Conservation (phyloP, 768 basidiomycete species). For the Austroboletus eburneus region DNA sequence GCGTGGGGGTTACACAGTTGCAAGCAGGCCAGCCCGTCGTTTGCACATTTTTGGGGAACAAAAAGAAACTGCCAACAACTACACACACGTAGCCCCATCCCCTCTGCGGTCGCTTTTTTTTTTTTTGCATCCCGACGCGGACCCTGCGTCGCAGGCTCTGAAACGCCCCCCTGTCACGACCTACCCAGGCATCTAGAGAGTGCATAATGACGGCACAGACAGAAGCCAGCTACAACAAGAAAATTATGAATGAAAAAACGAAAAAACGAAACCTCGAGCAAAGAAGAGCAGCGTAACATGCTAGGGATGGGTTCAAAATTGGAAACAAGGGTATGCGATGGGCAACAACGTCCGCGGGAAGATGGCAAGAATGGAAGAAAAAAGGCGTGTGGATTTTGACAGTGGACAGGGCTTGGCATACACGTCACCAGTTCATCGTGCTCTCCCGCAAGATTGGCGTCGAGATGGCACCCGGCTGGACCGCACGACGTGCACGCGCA, state of each 20-base stretch:
- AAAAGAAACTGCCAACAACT: not conserved
- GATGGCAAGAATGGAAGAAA: not conserved
- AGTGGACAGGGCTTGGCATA: not conserved
- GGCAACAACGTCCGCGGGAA: constrained; percentile 7
- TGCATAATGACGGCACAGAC: constrained; percentile 25
- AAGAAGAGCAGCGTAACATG: not conserved
- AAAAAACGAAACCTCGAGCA: not conserved
- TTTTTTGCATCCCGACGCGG: no score
- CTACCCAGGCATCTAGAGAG: constrained; percentile 19
- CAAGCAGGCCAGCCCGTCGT: constrained; percentile 27
- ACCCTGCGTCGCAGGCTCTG: no score
- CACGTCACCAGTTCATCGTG: constrained; percentile 76
- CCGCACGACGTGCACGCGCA: constrained; percentile 56
- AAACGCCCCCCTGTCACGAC: constrained; percentile 8
- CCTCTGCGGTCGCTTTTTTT: no score
- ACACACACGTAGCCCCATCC: no score
- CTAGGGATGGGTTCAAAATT: not conserved
- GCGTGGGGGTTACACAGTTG: not conserved
- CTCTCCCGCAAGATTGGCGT: constrained; percentile 76
- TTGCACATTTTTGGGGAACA: constrained; percentile 3
- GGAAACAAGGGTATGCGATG: constrained; percentile 14
- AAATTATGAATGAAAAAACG: not conserved
- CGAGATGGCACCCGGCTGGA: constrained; percentile 62
- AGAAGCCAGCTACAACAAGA: constrained; percentile 18
- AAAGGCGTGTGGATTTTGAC: not conserved